A percentile compares a stretch with the other conserved stretches of the same genome.
Evolutionary conservation across 2,329 filamentous ascomycete genomes (phyloP).

Genomic region (Zasmidium citrigriseum): DNA sequence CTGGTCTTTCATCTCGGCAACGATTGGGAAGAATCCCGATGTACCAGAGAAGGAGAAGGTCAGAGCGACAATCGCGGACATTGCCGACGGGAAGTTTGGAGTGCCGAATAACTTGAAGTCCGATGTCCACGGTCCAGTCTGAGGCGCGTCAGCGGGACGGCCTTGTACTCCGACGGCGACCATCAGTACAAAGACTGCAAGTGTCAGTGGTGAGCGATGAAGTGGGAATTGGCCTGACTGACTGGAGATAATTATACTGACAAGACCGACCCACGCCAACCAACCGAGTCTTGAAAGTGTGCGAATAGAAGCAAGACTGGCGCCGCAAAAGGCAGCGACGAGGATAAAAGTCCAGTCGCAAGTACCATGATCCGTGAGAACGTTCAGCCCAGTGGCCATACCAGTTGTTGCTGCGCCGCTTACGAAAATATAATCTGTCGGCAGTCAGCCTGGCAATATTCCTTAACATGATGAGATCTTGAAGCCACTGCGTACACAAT

Average conservation of each 20-base stretch:
- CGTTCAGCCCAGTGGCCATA: constrained; percentile 24
- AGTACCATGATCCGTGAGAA: constrained; percentile 22
- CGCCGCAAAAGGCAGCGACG: constrained; percentile 42
- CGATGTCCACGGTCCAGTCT: constrained; percentile 27
- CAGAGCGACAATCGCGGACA: constrained; percentile 16
- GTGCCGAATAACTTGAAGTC: constrained; percentile 31
- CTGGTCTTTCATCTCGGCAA: constrained; percentile 42
- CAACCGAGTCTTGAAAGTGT: constrained; percentile 33
- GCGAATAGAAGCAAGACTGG: constrained; percentile 33
- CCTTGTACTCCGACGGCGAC: constrained; percentile 37
- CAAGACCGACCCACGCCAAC: constrained; percentile 35
- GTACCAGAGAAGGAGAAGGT: constrained; percentile 18
- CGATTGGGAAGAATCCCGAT: constrained; percentile 38
- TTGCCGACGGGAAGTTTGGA: constrained; percentile 9
- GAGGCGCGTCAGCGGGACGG: constrained; percentile 36
- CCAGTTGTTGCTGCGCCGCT: constrained; percentile 37
- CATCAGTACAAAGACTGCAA: constrained; percentile 33
- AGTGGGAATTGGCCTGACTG: neutral
- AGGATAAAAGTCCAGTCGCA: constrained; percentile 44
- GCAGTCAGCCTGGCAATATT: neutral
- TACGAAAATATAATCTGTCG: constrained; percentile 17
- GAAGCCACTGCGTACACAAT: constrained; percentile 33
- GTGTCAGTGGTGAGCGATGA: neutral
- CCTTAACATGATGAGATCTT: neutral
- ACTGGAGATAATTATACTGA: constrained; percentile 17